Base-by-base conservation (phyloP, 2,329 filamentous ascomycete species). In the Sporothrix brasiliensis region DNA sequence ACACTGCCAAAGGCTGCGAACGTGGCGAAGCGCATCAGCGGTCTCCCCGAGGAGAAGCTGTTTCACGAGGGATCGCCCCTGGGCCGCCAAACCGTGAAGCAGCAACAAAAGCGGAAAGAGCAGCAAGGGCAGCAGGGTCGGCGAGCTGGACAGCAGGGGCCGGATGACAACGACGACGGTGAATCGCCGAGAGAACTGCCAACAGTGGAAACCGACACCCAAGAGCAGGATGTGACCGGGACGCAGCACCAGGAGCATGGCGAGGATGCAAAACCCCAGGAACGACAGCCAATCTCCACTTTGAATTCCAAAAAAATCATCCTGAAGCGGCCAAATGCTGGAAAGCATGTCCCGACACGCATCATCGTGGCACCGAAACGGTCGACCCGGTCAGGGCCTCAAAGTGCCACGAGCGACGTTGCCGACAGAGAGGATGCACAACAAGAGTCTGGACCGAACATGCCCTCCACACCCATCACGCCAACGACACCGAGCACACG, bases 1-100 rank as follows among this genome's bases (percentile, higher is more conserved):
- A 86, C 89, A 69, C 84, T 89, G 75, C 93, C 93, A 14, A 88
- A 87, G 80, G 85, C 84, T 27, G 80, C 85, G 13, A 70, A 21
- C 63, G 86, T 88, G 77, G 83, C 89, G 74, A 88, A 88, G 78
- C 75, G 70, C 74, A 30, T 73, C 44, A 73, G 27, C 67, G 70
- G 54, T 21, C 60, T 70, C 11, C 39, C 52, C 11, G 73, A 73
- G 44, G 73, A 74, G 39, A 71, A 72, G 41, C 34, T 44, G 13
- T 73, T 71, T 47, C 52, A 66, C 10, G 70, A 71, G 3, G 27
- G 47, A n/a, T 39, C 68, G 21, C 47, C 70, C 13, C 13, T 30
- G 14, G 27, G 50, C 63, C 54, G 63, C 24, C 56, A 24, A 50
- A 24, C 49, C 16, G 53, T 47, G 6, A 67, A 68, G 34, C 68